These are phyloP conservation scores for Lentinula boryana DNA, from an alignment of 768 basidiomycete genomes.

Conservation along the genomic window DNA sequence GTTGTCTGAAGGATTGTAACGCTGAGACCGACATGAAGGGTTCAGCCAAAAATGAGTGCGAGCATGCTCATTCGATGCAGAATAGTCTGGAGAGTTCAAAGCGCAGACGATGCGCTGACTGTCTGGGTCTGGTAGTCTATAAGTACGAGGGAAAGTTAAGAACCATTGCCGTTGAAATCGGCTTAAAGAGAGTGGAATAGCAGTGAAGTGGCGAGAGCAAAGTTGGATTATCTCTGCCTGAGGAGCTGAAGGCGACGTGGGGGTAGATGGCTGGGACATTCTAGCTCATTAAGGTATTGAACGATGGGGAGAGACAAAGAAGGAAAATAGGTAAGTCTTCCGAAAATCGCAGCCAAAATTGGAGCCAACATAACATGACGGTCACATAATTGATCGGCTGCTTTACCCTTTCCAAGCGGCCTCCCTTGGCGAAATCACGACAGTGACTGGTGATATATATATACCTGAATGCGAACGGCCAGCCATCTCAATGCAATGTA, in stretches of 20 bases:
- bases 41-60: constrained; percentile 4
- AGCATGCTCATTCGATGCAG: neutral
- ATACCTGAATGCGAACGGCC: no score
- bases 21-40: constrained; percentile 1
- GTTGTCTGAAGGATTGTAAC: neutral
- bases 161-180: constrained; percentile 3
- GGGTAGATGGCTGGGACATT: constrained; percentile 1
- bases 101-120: constrained; percentile 1
- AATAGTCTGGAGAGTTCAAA: constrained; percentile 2
- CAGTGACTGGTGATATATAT: no score
- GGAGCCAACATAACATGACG: neutral
- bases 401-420: neutral
- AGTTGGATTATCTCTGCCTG: constrained; percentile 4
- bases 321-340: neutral
- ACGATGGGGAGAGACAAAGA: neutral
- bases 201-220: constrained; percentile 3
- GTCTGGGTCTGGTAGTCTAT: neutral
- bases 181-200: constrained; percentile 3
- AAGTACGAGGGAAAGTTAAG: constrained; percentile 4
- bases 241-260: neutral
- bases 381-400: neutral
- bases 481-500: no score
- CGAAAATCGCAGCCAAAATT: neutral
- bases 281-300: neutral
- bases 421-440: neutral